These are phyloP conservation scores for Zygotorulaspora danielsina DNA, from an alignment of 805 yeast species.

Conservation along the genomic window DNA sequence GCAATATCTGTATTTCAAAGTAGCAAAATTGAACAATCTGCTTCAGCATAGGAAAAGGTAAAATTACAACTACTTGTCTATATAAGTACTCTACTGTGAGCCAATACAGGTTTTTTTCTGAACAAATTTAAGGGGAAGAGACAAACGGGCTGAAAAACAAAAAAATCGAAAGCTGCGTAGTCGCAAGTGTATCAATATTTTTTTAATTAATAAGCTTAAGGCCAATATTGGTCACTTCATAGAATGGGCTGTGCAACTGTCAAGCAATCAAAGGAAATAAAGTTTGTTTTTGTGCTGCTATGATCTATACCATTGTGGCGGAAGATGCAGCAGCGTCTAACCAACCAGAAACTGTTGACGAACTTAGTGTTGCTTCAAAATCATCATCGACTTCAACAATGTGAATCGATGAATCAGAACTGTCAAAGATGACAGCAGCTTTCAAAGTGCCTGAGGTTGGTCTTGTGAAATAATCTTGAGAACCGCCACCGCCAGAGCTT, in stretches of 20 bases:
- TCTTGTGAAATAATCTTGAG: constrained; percentile 82
- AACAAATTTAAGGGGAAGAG: background rate
- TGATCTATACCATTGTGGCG: constrained; percentile 32
- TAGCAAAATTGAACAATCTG: no score
- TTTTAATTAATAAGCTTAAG: no score
- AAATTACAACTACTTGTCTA: constrained; percentile 2
- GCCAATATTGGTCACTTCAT: background rate
- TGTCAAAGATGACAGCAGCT: constrained; percentile 83
- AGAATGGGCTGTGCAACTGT: background rate
- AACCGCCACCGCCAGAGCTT: constrained; percentile 75
- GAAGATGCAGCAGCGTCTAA: constrained; percentile 47
- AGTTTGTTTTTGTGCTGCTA: no score
- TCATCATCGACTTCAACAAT: constrained; percentile 58
- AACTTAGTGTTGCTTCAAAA: constrained; percentile 51
- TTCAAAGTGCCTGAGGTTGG: constrained; percentile 74
- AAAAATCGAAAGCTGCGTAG: no score
- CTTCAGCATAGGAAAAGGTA: no score
- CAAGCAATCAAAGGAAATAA: no score
- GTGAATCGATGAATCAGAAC: constrained; percentile 44
- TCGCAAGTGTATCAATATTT: no score
- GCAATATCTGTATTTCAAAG: background rate
- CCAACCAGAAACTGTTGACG: constrained; percentile 60
- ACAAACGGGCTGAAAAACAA: background rate
- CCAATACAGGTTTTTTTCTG: no score
- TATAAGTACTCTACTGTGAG: background rate